Evolutionary conservation across 2,329 filamentous ascomycete genomes (phyloP), one percentile per base, ranked within the genome.

Genomic region (Plenodomus tracheiphilus): DNA sequence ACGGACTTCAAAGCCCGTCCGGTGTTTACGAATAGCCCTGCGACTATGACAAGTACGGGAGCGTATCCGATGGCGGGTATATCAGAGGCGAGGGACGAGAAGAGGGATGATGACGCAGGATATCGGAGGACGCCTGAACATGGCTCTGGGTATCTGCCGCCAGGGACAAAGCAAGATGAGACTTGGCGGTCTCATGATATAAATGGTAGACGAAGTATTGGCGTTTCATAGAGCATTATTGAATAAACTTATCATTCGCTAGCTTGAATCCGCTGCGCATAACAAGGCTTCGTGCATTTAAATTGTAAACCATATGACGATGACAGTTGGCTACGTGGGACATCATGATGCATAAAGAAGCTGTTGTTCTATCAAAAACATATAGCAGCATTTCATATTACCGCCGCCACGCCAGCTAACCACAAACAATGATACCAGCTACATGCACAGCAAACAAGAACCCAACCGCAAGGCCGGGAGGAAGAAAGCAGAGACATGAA

Each of bases 161-260:
- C 87, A 0, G 89, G 91, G 7, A 96, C 90, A 1, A 91, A 85
- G 66, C 88, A 93, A 70, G 89, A 96, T 69, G 88, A 91, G 43
- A 96, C 89, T 2, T 96, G 91, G 92, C 61, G 65, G 39, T 56
- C 65, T 5, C 59, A 62, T 42, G 60, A 61, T 1, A 60, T 60
- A 32, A 62, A 60, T 42, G 58, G 61, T 4, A 58, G 54, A 37
- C 40, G 55, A 25, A 52, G 52, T n/a, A 58, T 69, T 42, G 64
- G 59, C 32, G 64, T 69, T 49, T 59, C 54, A 4, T 32, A 32
- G 13, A 6, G 4, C 13, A 15, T 8, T 7, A 6, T 15, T 32
- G 13, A 32, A 32, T 32, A 32, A 4, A 32, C 22, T 32, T 32
- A 15, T 32, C 13, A 11, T 32, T 32, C 11, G 13, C 13, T 32